Evolutionary conservation across 2,329 filamentous ascomycete species (phyloP).

Genomic region (Fusarium sp.): DNA sequence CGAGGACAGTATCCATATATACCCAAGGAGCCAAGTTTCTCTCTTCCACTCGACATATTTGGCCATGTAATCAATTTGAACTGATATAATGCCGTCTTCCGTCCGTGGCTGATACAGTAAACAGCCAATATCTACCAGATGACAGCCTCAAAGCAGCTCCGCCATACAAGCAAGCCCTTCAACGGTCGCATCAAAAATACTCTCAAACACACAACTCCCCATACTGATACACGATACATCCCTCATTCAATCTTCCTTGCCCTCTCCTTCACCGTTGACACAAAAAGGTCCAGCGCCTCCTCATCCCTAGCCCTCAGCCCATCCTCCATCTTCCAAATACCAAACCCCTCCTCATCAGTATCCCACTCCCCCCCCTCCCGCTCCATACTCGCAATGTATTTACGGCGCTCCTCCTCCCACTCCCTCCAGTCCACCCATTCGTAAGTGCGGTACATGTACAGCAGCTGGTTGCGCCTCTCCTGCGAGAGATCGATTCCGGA

Average conservation of each 20-base stretch:
- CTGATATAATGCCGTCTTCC: too few relatives aligned
- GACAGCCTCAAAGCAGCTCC: neutral
- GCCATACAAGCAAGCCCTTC: neutral
- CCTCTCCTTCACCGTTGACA: neutral
- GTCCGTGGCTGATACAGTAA: too few relatives aligned
- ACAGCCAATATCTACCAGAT: neutral
- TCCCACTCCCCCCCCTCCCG: neutral
- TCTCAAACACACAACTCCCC: neutral
- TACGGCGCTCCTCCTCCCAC: neutral
- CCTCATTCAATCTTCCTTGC: neutral
- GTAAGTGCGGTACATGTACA: neutral
- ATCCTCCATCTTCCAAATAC: neutral
- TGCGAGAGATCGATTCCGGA: neutral
- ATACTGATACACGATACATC: neutral
- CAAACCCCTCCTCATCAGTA: neutral
- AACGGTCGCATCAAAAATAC: neutral
- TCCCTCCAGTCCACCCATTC: neutral
- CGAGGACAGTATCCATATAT: too few relatives aligned
- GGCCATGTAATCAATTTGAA: too few relatives aligned
- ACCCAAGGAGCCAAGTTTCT: too few relatives aligned
- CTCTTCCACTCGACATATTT: too few relatives aligned
- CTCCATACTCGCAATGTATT: neutral
- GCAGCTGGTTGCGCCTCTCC: neutral
- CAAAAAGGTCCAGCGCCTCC: neutral
- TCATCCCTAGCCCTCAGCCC: neutral